Evolutionary conservation across 1,284 basidiomycete species (phyloP).

Genomic region (Puccinia polysora): DNA sequence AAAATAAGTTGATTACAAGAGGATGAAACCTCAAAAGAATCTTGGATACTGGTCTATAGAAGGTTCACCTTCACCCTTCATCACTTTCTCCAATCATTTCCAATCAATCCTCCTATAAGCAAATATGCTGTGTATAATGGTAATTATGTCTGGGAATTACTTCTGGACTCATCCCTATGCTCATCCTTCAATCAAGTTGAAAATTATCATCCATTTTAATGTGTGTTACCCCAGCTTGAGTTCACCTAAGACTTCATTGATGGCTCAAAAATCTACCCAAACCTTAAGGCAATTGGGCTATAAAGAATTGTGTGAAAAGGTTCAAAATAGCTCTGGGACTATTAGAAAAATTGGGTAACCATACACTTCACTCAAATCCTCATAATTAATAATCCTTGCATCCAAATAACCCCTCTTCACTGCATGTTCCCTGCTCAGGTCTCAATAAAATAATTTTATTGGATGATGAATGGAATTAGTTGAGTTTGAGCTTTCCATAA

Average conservation of each 20-base stretch:
- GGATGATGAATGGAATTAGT: constrained; percentile 65
- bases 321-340: constrained; percentile 68
- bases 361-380: no score
- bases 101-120: neutral
- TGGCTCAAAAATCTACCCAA: constrained; percentile 60
- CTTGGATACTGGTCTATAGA: constrained; percentile 94
- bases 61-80: constrained; percentile 57
- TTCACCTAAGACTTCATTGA: constrained; percentile 80
- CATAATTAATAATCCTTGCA: neutral
- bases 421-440: no score
- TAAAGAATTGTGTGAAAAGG: constrained; percentile 65
- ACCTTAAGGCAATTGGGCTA: constrained; percentile 68
- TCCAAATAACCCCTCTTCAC: neutral
- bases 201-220: constrained; percentile 89
- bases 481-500: constrained; percentile 69
- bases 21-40: constrained; percentile 53
- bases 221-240: constrained; percentile 68
- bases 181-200: constrained; percentile 65
- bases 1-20: neutral
- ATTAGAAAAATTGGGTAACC: no score
- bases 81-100: constrained; percentile 13
- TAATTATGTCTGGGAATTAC: neutral
- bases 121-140: neutral
- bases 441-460: constrained; percentile 66
- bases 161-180: neutral